Evolutionary conservation across 2,329 filamentous ascomycete genomes (phyloP), one percentile per base, ranked within the genome.

Genomic region (Elsinoe australis): DNA sequence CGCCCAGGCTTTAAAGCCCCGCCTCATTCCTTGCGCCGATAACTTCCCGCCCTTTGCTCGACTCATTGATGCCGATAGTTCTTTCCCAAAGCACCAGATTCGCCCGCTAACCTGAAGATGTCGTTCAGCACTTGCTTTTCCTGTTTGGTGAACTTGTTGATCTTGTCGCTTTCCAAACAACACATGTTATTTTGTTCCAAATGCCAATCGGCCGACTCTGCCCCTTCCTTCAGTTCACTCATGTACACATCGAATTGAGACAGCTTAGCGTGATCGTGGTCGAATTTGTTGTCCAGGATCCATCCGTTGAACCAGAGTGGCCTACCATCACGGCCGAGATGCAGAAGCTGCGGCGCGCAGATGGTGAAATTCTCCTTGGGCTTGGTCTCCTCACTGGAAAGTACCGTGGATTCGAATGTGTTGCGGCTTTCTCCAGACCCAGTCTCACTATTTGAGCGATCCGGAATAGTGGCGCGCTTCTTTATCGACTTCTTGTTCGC

Each of bases 231-330:
- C 10, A 60, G 59, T 53, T 67, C 65, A 17, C 53, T 49, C 33
- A 66, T 49, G 35, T 58, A 67, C 5, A 56, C 55, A n/a, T 66
- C 57, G 52, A 70, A 70, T 4, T 57, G 56, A 22, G 59, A 60
- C 32, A 67, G 65, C 36, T 60, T 57, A 45, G 61, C 62, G 47
- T 62, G 55, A 24, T 62, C 56, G 32, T 59, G 57, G 52, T 67
- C 49, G 39, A 45, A 71, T 49, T 71, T 72, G 56, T 66, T 68
- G 31, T 60, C 59, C 5, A 70, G 55, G 10, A 68, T 56, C 65
- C 69, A 71, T 44, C 69, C 69, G 52, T 71, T 72, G 60, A 71
- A 72, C 69, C 70, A 71, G 1, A 72, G 58, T 1, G 69, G 69
- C 46, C 56, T 64, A 18, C 64, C 67, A 9, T 64, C 59, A 5